Percentiles rank a stretch among this genome's conserved stretches.
Conservation (phyloP, 768 basidiomycete species). For the Mycena olivaceomarginata region DNA sequence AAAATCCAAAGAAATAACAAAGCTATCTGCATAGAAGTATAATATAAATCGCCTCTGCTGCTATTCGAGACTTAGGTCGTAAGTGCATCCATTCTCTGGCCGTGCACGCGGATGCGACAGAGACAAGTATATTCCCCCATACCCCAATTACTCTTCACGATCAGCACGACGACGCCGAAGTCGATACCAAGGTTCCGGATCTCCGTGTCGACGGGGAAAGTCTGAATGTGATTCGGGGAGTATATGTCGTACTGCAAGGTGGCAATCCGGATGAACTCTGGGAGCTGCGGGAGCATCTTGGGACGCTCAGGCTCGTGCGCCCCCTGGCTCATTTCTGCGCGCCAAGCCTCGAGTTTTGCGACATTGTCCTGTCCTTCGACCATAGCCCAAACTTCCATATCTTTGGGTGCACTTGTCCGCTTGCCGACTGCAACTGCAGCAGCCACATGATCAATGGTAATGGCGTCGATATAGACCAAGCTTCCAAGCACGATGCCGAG, state of each 20-base stretch:
- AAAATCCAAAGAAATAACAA: neutral
- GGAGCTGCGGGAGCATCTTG: conserved; percentile 63
- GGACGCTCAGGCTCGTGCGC: conserved; percentile 63
- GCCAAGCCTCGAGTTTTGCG: conserved; percentile 73
- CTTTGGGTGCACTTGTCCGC: conserved; percentile 81
- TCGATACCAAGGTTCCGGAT: conserved; percentile 84
- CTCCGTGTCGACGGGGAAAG: conserved; percentile 81
- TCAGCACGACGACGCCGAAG: conserved; percentile 89
- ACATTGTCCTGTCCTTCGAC: conserved; percentile 87
- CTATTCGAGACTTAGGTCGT: conserved; percentile 43
- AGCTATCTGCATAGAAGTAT: neutral
- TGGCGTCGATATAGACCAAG: conserved; percentile 82
- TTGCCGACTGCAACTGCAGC: conserved; percentile 89
- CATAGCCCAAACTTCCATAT: conserved; percentile 94
- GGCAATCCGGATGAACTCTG: conserved; percentile 78
- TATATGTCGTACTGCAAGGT: conserved; percentile 80
- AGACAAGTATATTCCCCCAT: conserved; percentile 89
- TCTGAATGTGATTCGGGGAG: conserved; percentile 80
- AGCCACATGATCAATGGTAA: conserved; percentile 94
- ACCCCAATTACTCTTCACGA: conserved; percentile 93
- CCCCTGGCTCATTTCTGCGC: conserved; percentile 61
- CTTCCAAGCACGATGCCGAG: conserved; percentile 87
- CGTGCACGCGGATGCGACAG: conserved; percentile 90
- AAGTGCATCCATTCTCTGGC: conserved; percentile 67
- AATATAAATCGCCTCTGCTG: too few relatives aligned